Percentiles rank a stretch among this genome's conserved stretches.
These are phyloP conservation scores for Cylindrotheca closterium DNA, from an alignment of 108 stramenopile species.

Conservation along the genomic window DNA sequence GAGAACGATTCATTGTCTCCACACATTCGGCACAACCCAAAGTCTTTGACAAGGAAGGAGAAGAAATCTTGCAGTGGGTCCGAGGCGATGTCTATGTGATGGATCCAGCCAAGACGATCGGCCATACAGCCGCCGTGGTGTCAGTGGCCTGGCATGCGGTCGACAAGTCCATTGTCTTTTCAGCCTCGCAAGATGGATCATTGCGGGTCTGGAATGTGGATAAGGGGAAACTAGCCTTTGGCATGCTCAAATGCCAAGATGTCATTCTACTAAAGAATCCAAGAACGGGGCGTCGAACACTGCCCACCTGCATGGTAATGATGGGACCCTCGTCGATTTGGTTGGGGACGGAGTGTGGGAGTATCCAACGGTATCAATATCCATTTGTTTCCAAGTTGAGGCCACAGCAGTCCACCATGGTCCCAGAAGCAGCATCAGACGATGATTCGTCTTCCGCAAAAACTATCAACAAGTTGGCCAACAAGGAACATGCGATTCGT, in stretches of 20 bases:
- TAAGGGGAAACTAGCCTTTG: constrained; percentile 71
- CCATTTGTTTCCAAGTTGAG: constrained; percentile 32
- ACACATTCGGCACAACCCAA: constrained; percentile 80
- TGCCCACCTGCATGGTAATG: constrained; percentile 25
- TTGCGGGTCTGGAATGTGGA: constrained; percentile 85
- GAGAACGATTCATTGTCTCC: constrained; percentile 77
- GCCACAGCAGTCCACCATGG: constrained; percentile 32
- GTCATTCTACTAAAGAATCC: constrained; percentile 45
- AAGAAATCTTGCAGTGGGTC: constrained; percentile 64
- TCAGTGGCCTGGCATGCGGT: constrained; percentile 87
- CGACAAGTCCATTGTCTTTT: constrained; percentile 70
- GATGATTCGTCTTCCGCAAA: too few species aligned
- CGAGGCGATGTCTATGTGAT: constrained; percentile 89
- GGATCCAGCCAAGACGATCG: constrained; percentile 79
- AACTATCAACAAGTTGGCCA: neutral
- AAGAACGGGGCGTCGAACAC: constrained; percentile 62
- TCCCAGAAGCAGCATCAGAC: constrained; percentile 3
- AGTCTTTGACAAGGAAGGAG: constrained; percentile 82
- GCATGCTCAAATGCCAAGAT: constrained; percentile 75
- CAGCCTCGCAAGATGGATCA: constrained; percentile 79
- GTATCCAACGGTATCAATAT: constrained; percentile 79
- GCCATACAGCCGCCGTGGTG: constrained; percentile 83
- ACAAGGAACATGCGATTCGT: neutral
- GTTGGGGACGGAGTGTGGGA: constrained; percentile 79
- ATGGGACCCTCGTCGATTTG: constrained; percentile 34